Evolutionary conservation across 805 yeast species (phyloP).

Genomic region (Ogataea chonburiensis): DNA sequence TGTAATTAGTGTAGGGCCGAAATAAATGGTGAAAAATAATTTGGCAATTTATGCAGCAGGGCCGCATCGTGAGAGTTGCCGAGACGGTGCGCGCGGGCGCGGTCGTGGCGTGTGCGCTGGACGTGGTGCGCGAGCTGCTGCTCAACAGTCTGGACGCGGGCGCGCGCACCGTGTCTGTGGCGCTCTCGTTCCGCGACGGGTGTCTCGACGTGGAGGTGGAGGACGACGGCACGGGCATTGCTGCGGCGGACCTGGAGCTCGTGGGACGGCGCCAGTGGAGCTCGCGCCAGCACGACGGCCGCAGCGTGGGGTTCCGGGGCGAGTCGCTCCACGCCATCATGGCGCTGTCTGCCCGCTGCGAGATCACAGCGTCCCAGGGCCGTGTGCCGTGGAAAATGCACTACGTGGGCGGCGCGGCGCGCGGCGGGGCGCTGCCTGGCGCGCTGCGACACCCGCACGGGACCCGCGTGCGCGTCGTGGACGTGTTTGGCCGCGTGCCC

Average conservation of each 20-base stretch:
- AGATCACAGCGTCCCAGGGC: constrained; percentile 41
- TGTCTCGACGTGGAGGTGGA: constrained; percentile 39
- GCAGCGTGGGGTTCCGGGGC: constrained; percentile 70
- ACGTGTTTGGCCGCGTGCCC: constrained; percentile 43
- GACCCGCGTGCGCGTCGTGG: constrained; percentile 37
- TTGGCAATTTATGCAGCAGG: constrained; percentile 11
- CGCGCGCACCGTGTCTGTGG: constrained; percentile 39
- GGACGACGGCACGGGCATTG: constrained; percentile 77
- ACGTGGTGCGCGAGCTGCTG: constrained; percentile 49
- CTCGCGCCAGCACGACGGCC: constrained; percentile 46
- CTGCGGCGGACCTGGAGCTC: constrained; percentile 41
- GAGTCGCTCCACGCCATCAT: constrained; percentile 61
- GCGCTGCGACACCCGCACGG: constrained; percentile 29
- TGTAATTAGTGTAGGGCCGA: too few species aligned
- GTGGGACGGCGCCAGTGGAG: constrained; percentile 53
- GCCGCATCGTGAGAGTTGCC: neutral
- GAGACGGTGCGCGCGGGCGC: constrained; percentile 2
- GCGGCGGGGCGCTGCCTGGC: constrained; percentile 1
- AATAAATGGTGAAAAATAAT: too few species aligned
- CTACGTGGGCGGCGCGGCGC: constrained; percentile 18
- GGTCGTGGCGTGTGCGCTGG: constrained; percentile 12
- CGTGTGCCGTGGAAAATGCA: constrained; percentile 28
- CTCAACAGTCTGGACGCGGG: constrained; percentile 57
- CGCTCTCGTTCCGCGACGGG: constrained; percentile 25
- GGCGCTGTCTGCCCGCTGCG: constrained; percentile 42